Base-by-base conservation (phyloP, 805 yeast species). In the Yamadazyma phyllophila region DNA sequence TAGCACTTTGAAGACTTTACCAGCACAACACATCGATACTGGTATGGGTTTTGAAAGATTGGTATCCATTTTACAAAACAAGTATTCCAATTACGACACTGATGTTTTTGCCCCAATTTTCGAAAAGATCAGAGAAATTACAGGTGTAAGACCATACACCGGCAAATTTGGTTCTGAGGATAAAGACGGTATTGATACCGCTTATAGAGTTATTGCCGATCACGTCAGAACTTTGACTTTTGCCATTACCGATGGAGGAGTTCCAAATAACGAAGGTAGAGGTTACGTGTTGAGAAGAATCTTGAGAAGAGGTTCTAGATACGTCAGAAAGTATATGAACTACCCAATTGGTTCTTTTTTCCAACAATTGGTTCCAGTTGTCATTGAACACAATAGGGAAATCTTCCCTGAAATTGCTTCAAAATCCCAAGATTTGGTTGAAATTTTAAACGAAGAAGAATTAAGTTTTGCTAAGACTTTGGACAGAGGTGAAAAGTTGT, bases 31-130 rank as follows among this genome's bases (percentile, higher is more conserved):
- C 64, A 81, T 94, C 50, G 99, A 94, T 66, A 94, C 99, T 15
- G 99, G 99, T 71, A 80, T 94, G 90, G 99, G 99, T 36, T 94
- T 91, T 61, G 99, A 94, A 76, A 85, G 99, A 71, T 78, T 94
- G 60, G 99, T 94, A 26, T 89, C 97, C 3, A 84, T 92, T 42
- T 77, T 94, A 61, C 99, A 94, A 71, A 84, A 89, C 69, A 91
- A 86, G 59, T 71, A 79, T 56, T 91, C 98, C 39, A 94, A 94
- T 73, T 94, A 94, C 67, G 99, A 94, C 67, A 94, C 99, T 32
- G 98, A 94, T 65, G 97, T 92, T 34, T 94, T 94, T 76, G 76
- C 80, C 53, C 99, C 99, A 39, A 72, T 94, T 52, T 95, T 94
- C 62, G 75, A 73, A 33, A 82, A 79, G 64, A 94, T 94, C 58